These are phyloP conservation scores for Alternaria burnsii DNA, from an alignment of 2,329 filamentous ascomycete species.

Conservation along the genomic window DNA sequence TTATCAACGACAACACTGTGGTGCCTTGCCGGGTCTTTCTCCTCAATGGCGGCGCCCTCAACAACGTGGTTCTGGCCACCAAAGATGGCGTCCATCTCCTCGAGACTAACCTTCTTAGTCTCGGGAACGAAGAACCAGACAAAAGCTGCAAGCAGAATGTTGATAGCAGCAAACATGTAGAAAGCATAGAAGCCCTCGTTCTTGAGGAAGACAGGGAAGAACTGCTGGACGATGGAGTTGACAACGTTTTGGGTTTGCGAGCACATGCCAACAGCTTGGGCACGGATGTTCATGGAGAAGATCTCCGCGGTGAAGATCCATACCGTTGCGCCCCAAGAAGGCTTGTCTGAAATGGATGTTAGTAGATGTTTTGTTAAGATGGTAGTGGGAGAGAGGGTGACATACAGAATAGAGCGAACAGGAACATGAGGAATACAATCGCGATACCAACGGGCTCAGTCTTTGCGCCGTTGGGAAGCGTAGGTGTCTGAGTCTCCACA, in stretches of 20 bases:
- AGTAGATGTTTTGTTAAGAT: conserved; percentile 30
- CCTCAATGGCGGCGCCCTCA: conserved; percentile 61
- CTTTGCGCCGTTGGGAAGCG: conserved; percentile 61
- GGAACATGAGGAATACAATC: conserved; percentile 73
- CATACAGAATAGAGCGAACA: conserved; percentile 70
- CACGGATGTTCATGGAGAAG: conserved; percentile 76
- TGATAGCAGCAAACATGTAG: conserved; percentile 63
- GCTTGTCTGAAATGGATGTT: conserved; percentile 61
- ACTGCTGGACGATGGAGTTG: conserved; percentile 73
- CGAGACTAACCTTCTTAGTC: conserved; percentile 58
- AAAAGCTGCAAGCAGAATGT: conserved; percentile 52
- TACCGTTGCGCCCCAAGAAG: conserved; percentile 73
- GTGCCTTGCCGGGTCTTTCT: conserved; percentile 46
- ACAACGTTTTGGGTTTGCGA: conserved; percentile 66
- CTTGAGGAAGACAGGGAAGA: conserved; percentile 72
- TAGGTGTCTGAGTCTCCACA: conserved; percentile 66
- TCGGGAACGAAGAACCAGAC: conserved; percentile 56
- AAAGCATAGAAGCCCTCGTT: conserved; percentile 66
- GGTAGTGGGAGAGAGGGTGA: conserved; percentile 11
- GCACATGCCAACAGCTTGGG: conserved; percentile 74
- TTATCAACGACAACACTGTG: conserved; percentile 32
- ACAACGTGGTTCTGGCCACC: conserved; percentile 66
- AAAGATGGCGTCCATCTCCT: conserved; percentile 66
- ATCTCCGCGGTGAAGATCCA: conserved; percentile 77
- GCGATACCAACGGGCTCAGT: conserved; percentile 68